These are phyloP conservation scores for Aspergillus panamensis DNA, from an alignment of 495 filamentous ascomycete species.

Conservation along the genomic window DNA sequence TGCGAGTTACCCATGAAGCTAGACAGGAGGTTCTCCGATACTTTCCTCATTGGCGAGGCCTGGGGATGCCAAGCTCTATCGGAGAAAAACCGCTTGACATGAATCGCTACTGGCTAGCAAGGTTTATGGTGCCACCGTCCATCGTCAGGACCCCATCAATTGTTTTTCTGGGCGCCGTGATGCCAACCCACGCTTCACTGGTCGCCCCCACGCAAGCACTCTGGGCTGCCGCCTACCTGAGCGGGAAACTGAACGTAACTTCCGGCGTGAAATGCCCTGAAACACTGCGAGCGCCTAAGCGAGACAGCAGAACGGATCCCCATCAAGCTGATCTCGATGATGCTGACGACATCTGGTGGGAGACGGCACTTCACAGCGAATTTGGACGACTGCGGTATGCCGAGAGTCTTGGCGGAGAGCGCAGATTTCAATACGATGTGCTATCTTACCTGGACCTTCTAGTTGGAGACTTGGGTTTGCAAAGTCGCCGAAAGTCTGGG, in stretches of 20 bases:
- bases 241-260: not conserved
- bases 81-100: conserved; percentile 1
- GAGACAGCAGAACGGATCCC: not conserved
- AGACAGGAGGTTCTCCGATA: not conserved
- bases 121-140: conserved; percentile 9
- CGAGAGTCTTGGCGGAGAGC: conserved; percentile 4
- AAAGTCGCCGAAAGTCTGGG: conserved; percentile 10
- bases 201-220: conserved; percentile 8
- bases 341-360: not conserved
- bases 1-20: not conserved
- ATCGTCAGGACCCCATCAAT: conserved; percentile 2
- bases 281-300: not conserved
- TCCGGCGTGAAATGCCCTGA: not conserved
- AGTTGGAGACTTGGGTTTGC: conserved; percentile 13
- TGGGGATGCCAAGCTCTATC: not conserved
- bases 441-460: conserved; percentile 5
- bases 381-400: conserved; percentile 8
- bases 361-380: not conserved
- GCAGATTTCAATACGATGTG: conserved; percentile 3
- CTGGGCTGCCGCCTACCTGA: conserved; percentile 13
- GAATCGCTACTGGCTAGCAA: not conserved
- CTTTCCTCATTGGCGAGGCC: not conserved
- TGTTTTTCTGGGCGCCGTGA: conserved; percentile 11
- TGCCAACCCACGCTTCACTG: conserved; percentile 2
- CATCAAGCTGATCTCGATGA: not conserved